phyloP scores from a whole-genome alignment of 2,329 filamentous ascomycete species.

The Neofusicoccum kwambonambiense region DNA sequence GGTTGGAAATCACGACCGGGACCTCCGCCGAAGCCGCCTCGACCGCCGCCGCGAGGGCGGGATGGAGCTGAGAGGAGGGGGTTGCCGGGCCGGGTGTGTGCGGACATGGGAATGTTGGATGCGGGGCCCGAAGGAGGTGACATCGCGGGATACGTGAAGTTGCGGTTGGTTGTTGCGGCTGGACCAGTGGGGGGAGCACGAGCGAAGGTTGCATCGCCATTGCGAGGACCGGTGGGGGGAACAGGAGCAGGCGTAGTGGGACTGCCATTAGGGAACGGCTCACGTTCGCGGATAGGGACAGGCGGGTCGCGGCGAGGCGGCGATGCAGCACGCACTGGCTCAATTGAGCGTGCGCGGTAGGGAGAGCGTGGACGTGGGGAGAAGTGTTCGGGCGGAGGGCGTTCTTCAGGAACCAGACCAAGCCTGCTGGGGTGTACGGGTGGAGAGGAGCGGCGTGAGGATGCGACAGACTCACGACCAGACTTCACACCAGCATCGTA shows the following conservation, averaged over 20 bases:
- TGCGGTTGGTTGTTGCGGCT: conserved; percentile 27
- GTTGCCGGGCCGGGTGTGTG: conserved; percentile 32
- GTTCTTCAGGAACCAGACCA: conserved; percentile 35
- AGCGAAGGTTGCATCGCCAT: conserved; percentile 31
- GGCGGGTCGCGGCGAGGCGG: conserved; percentile 8
- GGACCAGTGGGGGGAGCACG: conserved; percentile 41
- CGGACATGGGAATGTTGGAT: conserved; percentile 29
- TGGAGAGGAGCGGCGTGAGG: conserved; percentile 63
- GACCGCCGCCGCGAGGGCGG: conserved; percentile 39
- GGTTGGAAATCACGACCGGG: conserved; percentile 25
- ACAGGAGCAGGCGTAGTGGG: conserved; percentile 19
- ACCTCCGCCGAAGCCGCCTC: conserved; percentile 36
- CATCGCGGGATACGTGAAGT: conserved; percentile 31
- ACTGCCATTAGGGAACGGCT: conserved; percentile 26
- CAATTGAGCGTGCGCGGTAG: conserved; percentile 26
- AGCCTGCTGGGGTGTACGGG: conserved; percentile 56
- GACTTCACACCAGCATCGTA: conserved; percentile 50
- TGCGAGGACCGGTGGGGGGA: conserved; percentile 39
- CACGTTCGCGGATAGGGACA: conserved; percentile 25
- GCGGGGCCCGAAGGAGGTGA: conserved; percentile 41
- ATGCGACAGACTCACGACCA: conserved; percentile 54
- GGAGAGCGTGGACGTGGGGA: conserved; percentile 30
- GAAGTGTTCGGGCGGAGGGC: conserved; percentile 30
- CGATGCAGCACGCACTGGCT: conserved; percentile 22
- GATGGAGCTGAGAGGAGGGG: conserved; percentile 41